Conservation (phyloP, 257 asterid species). For the Lavandula angustifolia region DNA sequence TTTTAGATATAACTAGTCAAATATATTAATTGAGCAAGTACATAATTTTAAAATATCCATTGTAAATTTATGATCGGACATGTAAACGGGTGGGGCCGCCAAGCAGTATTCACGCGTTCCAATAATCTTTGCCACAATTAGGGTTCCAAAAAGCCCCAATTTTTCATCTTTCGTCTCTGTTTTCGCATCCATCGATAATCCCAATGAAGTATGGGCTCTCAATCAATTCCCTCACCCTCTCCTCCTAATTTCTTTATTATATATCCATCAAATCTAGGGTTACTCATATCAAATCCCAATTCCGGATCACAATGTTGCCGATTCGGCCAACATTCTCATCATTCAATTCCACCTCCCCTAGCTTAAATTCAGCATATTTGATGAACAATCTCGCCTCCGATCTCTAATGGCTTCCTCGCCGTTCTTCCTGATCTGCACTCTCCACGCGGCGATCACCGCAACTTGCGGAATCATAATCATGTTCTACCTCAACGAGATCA, state of each 20-base stretch:
- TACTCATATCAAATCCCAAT: constrained; percentile 32
- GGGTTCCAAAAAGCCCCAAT: constrained; percentile 35
- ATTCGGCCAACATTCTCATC: constrained; percentile 11
- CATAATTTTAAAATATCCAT: too few relatives aligned
- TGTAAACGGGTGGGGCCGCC: too few relatives aligned
- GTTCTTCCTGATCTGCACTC: constrained; percentile 50
- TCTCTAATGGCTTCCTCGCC: constrained; percentile 49
- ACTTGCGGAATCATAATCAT: constrained; percentile 56
- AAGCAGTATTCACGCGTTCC: constrained; percentile 21
- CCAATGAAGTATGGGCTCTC: constrained; percentile 36
- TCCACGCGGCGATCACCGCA: constrained; percentile 53
- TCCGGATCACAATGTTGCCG: constrained; percentile 23
- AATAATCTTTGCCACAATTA: constrained; percentile 37
- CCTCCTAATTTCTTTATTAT: constrained; percentile 11
- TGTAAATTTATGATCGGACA: too few relatives aligned
- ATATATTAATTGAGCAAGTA: too few relatives aligned
- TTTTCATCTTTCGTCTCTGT: constrained; percentile 25
- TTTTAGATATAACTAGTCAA: too few relatives aligned
- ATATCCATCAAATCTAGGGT: constrained; percentile 6
- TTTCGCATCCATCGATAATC: constrained; percentile 34
- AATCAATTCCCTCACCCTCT: constrained; percentile 4
- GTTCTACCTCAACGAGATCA: constrained; percentile 59
- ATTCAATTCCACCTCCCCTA: neutral
- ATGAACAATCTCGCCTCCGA: neutral
- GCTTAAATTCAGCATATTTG: neutral